A percentile compares a stretch with the other conserved stretches of the same genome.
Conservation (phyloP, 345 rosid species). For the Raphanus sativus region DNA sequence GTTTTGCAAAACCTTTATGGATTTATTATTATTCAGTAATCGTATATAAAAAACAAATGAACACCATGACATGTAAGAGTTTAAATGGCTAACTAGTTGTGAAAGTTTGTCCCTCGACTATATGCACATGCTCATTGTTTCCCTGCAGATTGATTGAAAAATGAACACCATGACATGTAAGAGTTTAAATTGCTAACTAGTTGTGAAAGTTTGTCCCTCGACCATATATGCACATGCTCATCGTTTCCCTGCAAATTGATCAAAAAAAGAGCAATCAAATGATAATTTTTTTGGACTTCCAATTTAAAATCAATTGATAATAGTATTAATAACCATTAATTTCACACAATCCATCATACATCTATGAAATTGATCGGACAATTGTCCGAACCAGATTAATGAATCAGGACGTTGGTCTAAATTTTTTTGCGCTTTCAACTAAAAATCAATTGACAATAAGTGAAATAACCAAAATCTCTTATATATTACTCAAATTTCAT, state of each 20-base stretch:
- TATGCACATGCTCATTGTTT: slow-evolving; percentile 59
- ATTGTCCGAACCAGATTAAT: too few species aligned
- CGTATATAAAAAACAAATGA: not conserved
- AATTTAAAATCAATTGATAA: too few species aligned
- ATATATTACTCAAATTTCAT: too few species aligned
- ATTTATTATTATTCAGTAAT: not conserved
- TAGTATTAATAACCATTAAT: too few species aligned
- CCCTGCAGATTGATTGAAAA: slow-evolving; percentile 48
- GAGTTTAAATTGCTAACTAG: slow-evolving; percentile 44
- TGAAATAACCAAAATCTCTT: too few species aligned
- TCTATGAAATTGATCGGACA: too few species aligned
- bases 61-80: not conserved
- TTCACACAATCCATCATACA: too few species aligned
- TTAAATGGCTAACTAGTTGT: slow-evolving; percentile 58
- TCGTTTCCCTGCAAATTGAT: slow-evolving; percentile 63
- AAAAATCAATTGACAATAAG: too few species aligned
- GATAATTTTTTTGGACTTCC: too few species aligned
- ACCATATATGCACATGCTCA: slow-evolving; percentile 59
- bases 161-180: not conserved
- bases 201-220: slow-evolving; percentile 87
- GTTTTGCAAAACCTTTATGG: not conserved
- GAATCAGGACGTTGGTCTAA: too few species aligned
- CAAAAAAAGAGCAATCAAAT: not conserved
- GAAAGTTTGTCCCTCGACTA: slow-evolving; percentile 89
- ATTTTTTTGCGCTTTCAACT: too few species aligned